Evolutionary conservation across 116 monocot genomes (phyloP), one percentile per base, ranked within the genome.

Genomic region (Trichopus zeylanicus): DNA sequence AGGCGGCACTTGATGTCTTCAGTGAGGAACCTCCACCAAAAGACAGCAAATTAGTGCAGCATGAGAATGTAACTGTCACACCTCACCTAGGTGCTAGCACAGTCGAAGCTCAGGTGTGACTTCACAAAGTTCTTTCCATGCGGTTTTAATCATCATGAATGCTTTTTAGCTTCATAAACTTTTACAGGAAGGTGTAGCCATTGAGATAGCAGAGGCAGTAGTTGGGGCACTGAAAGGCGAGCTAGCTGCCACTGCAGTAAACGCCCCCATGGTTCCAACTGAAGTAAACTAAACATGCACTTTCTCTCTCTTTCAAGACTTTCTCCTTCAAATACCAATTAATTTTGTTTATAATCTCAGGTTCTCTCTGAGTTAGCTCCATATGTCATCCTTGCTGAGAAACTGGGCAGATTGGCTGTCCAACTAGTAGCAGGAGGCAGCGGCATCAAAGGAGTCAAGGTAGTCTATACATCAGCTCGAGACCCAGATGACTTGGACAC

Each of bases 211-310:
- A 29, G 75, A 81, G 39, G 77, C 77, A 28, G 77, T 82, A 23
- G 70, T 74, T 25, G 82, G 82, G 10, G 82, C 82, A 20, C 55
- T 82, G 67, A 70, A 70, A 39, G 82, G 82, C 12, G 82, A 82
- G 7, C 77, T 82, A 21, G 64, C 82, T 26, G 69, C 77, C n/a
- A 77, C 82, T 54, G 77, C 77, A 24, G 82, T 82, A 21, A 82
- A 82, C 56, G 82, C 82, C 8, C 82, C 77, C 16, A 82, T 82
- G 82, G 82, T 82, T 51, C 82, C 82, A 28, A 46, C 82, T 51
- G 77, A 82, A 73, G 82, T 82, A 42, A 27, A 1, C 2, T 1
- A 37, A 30, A 23, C 6, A 0, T 30, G 23, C 3, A 21, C 56
- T 24, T 23, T n/a, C n/a, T 24, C 28, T 53, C 13, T 16, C 18